These are phyloP conservation scores for Retiboletus flavoniger DNA, from an alignment of 1,284 basidiomycete species.

Conservation along the genomic window DNA sequence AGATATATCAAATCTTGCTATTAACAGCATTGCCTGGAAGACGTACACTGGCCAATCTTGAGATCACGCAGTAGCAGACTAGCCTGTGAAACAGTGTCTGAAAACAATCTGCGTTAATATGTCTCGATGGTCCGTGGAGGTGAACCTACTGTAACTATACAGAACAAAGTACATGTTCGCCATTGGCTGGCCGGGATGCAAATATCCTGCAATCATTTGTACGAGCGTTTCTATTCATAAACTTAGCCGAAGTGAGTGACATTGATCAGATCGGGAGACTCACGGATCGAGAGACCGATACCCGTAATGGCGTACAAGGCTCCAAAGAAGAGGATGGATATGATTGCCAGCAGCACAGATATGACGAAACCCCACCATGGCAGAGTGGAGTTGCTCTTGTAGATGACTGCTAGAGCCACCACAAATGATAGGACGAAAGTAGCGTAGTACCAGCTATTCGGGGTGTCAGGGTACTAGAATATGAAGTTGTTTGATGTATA, in stretches of 20 bases:
- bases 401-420: slow-evolving; percentile 46
- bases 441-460: slow-evolving; percentile 47
- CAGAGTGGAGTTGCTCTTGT: slow-evolving; percentile 49
- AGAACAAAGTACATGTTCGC: slow-evolving; percentile 62
- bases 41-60: slow-evolving; percentile 58
- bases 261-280: slow-evolving; percentile 7
- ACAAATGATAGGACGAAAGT: slow-evolving; percentile 40
- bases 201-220: slow-evolving; percentile 60
- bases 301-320: slow-evolving; percentile 56
- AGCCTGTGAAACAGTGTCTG: slow-evolving; percentile 46
- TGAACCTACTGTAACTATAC: slow-evolving; percentile 44
- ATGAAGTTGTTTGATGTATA: no score
- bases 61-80: slow-evolving; percentile 49
- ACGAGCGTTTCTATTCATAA: slow-evolving; percentile 35
- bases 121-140: not conserved
- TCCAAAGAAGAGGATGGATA: slow-evolving; percentile 49
- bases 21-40: slow-evolving; percentile 2
- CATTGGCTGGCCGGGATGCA: slow-evolving; percentile 59
- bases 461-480: slow-evolving; percentile 47
- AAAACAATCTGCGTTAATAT: not conserved
- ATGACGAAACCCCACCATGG: slow-evolving; percentile 50
- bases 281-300: slow-evolving; percentile 46
- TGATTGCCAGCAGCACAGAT: slow-evolving; percentile 38
- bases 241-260: slow-evolving; percentile 17
- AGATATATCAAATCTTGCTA: not conserved